Percentiles rank a stretch among this genome's conserved stretches.
phyloP scores from a whole-genome alignment of 2,329 filamentous ascomycete species.

The Cryphonectria parasitica region DNA sequence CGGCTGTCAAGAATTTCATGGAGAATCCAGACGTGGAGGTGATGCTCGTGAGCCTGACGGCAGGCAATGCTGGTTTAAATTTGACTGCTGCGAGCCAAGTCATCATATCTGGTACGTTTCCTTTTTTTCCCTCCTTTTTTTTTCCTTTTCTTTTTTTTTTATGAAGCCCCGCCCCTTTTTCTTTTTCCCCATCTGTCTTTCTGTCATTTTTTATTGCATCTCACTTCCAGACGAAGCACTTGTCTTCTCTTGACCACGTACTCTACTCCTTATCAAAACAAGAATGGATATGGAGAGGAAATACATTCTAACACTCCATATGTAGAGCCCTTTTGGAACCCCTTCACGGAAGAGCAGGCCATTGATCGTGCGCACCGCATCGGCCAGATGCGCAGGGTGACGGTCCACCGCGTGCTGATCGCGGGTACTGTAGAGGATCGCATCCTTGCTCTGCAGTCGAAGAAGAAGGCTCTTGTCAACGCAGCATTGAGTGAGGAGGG shows the following conservation, averaged over 20 bases:
- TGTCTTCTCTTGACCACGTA: too few species aligned
- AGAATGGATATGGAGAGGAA: background rate
- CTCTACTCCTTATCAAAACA: background rate
- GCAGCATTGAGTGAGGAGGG: constrained; percentile 71
- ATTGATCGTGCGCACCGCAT: constrained; percentile 85
- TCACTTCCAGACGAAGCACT: background rate
- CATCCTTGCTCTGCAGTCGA: constrained; percentile 74
- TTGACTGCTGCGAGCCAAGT: constrained; percentile 78
- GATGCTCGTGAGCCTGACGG: constrained; percentile 75
- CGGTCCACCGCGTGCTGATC: constrained; percentile 77
- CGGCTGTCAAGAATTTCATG: constrained; percentile 65
- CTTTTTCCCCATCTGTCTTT: too few species aligned
- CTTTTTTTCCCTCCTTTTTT: too few species aligned
- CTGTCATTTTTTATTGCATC: background rate
- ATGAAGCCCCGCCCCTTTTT: too few species aligned
- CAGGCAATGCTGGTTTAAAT: constrained; percentile 81
- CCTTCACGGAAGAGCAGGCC: constrained; percentile 85
- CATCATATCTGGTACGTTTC: constrained; percentile 63
- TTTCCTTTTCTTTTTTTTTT: too few species aligned
- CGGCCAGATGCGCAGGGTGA: constrained; percentile 71
- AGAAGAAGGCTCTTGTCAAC: constrained; percentile 75
- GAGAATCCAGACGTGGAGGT: constrained; percentile 58
- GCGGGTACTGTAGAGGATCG: constrained; percentile 80
- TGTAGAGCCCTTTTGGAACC: constrained; percentile 84
- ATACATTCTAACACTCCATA: background rate